A percentile compares a stretch with the other conserved stretches of the same genome.
phyloP scores from a whole-genome alignment of 106 monocot species.

The Posidonia australis region DNA sequence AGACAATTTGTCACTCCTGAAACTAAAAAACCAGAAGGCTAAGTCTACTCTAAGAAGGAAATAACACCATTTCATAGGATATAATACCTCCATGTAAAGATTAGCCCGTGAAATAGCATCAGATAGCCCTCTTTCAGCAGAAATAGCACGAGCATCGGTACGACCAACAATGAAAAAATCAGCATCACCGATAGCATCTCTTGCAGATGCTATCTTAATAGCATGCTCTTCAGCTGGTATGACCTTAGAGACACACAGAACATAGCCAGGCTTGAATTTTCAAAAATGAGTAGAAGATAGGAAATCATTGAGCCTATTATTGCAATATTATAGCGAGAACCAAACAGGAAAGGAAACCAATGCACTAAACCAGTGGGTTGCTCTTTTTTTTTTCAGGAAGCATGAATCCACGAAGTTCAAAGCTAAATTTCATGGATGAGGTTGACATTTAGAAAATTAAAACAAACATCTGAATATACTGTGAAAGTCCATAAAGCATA shows the following conservation, averaged over 20 bases:
- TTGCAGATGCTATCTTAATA: conserved; percentile 53
- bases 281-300: too few relatives aligned
- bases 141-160: conserved; percentile 56
- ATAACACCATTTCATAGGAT: neutral
- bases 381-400: neutral
- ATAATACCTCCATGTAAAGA: conserved; percentile 58
- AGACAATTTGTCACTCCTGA: too few relatives aligned
- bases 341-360: too few relatives aligned
- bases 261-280: too few relatives aligned
- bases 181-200: conserved; percentile 47
- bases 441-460: neutral
- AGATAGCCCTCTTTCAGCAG: conserved; percentile 30
- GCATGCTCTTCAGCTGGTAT: conserved; percentile 68
- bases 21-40: too few relatives aligned
- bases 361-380: neutral
- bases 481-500: neutral
- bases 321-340: too few relatives aligned
- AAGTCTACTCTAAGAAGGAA: too few relatives aligned
- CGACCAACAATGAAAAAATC: conserved; percentile 68
- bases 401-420: neutral
- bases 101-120: conserved; percentile 60
- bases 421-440: too few relatives aligned
- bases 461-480: neutral
- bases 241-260: conserved; percentile 17
- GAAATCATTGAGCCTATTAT: too few relatives aligned